Conservation (phyloP, 129 eudicot genomes). For the carrot (Daucus carota) region DH1_v3.0 NC_030386.2:21937501-21938000, state of each 20-base stretch:
- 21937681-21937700: background rate
- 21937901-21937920: background rate
- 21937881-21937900: background rate
- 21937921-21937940: background rate
- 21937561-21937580: slow-evolving; percentile 97
- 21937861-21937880: background rate
- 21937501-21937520: background rate
- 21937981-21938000: too few relatives aligned
- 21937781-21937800: background rate
- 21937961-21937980: background rate
- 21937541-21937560: slow-evolving; percentile 99
- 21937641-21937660: background rate
- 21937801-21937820: background rate
- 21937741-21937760: background rate
- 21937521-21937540: slow-evolving; percentile 13
- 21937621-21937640: slow-evolving; percentile 8
- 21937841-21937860: background rate
- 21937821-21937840: background rate
- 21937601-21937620: slow-evolving; percentile 99
- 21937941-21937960: background rate
- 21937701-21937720: background rate
- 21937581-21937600: slow-evolving; percentile 96
- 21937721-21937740: background rate
- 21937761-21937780: background rate
- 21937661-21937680: background rate